Evolutionary conservation across 257 asterid genomes (phyloP).

Genomic region (Vinca minor): DNA sequence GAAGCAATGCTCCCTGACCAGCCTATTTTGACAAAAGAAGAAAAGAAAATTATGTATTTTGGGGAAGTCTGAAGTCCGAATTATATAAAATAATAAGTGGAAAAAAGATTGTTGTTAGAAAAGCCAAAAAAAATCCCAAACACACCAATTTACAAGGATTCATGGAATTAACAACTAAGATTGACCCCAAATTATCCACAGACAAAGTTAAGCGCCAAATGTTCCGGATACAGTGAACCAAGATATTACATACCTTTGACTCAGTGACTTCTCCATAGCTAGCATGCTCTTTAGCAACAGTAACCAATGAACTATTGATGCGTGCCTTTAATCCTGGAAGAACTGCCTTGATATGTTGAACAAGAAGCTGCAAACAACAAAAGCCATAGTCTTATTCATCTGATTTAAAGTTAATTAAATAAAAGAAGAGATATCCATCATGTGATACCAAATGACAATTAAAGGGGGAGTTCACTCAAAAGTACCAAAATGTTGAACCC

Average conservation of each 20-base stretch:
- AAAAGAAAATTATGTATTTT: constrained; percentile 10
- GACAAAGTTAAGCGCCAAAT: background rate
- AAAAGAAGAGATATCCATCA: background rate
- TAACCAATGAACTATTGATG: constrained; percentile 57
- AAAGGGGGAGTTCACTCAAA: background rate
- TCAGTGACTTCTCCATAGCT: constrained; percentile 90
- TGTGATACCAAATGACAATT: background rate
- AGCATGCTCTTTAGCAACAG: constrained; percentile 93
- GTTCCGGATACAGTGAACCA: background rate
- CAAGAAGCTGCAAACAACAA: constrained; percentile 48
- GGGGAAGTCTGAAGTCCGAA: background rate
- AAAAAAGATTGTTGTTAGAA: background rate
- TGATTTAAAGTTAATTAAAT: background rate
- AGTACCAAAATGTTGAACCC: background rate
- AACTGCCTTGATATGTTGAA: constrained; percentile 73
- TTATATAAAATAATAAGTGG: too few species aligned
- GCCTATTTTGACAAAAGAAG: constrained; percentile 44
- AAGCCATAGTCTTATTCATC: background rate
- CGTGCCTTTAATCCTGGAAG: constrained; percentile 91
- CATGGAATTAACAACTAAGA: background rate
- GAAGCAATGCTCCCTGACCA: constrained; percentile 82
- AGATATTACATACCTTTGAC: constrained; percentile 53
- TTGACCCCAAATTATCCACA: background rate
- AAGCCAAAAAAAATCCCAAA: background rate
- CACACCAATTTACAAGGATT: background rate